These are phyloP conservation scores for Chlorella sp. DNA, from an alignment of 139 green algal genomes.

Conservation along the genomic window DNA sequence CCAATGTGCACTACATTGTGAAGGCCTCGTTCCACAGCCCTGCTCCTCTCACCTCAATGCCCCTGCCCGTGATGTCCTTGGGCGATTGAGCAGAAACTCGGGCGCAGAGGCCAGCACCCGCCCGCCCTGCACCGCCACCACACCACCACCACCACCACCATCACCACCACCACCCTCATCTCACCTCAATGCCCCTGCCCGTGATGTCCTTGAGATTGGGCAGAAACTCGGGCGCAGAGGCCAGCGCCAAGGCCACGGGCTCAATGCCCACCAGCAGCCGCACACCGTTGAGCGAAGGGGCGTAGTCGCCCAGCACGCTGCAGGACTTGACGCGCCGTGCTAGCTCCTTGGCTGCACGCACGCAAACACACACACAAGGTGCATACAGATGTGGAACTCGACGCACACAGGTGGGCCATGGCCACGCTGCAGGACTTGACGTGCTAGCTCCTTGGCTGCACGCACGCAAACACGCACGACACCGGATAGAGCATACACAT, in stretches of 20 bases:
- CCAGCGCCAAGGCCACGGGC: slow-evolving; percentile 41
- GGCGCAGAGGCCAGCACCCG: slow-evolving; percentile 34
- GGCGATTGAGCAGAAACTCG: slow-evolving; percentile 40
- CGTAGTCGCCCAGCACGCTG: slow-evolving; percentile 65
- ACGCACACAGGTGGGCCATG: too few relatives aligned
- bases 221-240: slow-evolving; percentile 36
- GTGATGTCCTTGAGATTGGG: slow-evolving; percentile 23
- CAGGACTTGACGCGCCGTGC: slow-evolving; percentile 30
- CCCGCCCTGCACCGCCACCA: too few relatives aligned
- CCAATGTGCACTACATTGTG: too few relatives aligned
- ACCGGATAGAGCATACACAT: too few relatives aligned
- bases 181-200: slow-evolving; percentile 5
- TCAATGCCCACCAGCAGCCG: slow-evolving; percentile 46
- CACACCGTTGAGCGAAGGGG: slow-evolving; percentile 42
- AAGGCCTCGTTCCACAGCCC: too few relatives aligned
- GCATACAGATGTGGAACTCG: too few relatives aligned
- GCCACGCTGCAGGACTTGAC: slow-evolving; percentile 40
- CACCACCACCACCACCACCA: too few relatives aligned
- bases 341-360: slow-evolving; percentile 43
- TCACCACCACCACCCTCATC: too few relatives aligned
- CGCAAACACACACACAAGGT: too few relatives aligned
- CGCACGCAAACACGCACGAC: too few relatives aligned
- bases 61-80: slow-evolving; percentile 5
- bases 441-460: slow-evolving; percentile 45
- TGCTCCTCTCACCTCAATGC: too few relatives aligned